These are phyloP conservation scores for Yarrowia galli DNA, from an alignment of 1,139 yeast genomes.

Conservation along the genomic window DNA sequence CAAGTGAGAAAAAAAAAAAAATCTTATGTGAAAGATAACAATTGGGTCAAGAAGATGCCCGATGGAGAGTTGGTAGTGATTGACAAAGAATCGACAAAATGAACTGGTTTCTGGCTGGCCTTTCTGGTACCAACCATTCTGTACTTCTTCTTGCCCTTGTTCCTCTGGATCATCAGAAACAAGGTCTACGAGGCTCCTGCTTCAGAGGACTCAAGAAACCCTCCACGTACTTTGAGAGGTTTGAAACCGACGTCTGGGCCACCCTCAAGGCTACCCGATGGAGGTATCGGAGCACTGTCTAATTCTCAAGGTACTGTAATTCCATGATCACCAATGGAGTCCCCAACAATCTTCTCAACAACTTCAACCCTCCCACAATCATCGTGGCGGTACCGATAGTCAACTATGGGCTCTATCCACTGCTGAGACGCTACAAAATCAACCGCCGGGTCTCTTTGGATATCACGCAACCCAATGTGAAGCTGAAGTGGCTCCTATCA, in stretches of 20 bases:
- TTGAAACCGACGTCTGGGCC: neutral
- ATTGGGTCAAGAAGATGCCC: constrained; percentile 17
- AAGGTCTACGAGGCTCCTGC: constrained; percentile 7
- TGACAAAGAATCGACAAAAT: neutral
- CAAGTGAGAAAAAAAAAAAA: too few relatives aligned
- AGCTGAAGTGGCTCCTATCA: neutral
- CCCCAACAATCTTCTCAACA: neutral
- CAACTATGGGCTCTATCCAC: constrained; percentile 7
- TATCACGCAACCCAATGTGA: constrained; percentile 7
- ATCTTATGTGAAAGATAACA: constrained; percentile 11
- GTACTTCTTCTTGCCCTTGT: constrained; percentile 5
- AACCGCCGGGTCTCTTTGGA: neutral
- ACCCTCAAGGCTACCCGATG: constrained; percentile 7
- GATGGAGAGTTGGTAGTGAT: constrained; percentile 1
- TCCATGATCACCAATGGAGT: constrained; percentile 14
- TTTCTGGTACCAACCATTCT: constrained; percentile 3
- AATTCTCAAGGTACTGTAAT: constrained; percentile 14
- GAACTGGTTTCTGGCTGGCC: constrained; percentile 9
- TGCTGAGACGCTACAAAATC: constrained; percentile 5
- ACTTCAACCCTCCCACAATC: constrained; percentile 8
- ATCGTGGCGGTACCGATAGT: neutral
- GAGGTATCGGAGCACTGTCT: constrained; percentile 12
- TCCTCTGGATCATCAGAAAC: constrained; percentile 1
- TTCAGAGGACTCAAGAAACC: neutral
- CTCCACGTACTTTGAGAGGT: constrained; percentile 8